phyloP scores from a whole-genome alignment of 352 stramenopile species.

The Discostella stelligera region DNA sequence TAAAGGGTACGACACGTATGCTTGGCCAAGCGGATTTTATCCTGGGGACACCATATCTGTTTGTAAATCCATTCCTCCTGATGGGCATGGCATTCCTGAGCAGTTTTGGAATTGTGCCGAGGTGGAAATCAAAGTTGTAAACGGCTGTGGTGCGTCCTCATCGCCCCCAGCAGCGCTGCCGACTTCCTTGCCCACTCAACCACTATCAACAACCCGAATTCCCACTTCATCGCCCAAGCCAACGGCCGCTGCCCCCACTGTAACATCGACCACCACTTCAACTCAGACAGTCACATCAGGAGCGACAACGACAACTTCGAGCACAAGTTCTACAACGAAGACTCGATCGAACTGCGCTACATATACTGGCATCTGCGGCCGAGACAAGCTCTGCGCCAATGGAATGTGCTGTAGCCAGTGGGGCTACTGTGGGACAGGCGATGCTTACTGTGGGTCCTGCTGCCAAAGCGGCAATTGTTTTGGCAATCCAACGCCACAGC shows the following conservation, averaged over 20 bases:
- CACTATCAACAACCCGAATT: too few relatives aligned
- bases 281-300: slow-evolving; percentile 17
- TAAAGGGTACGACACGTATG: slow-evolving; percentile 44
- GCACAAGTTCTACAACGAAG: slow-evolving; percentile 8
- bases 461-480: slow-evolving; percentile 25
- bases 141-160: slow-evolving; percentile 19
- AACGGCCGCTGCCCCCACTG: slow-evolving; percentile 5
- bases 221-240: slow-evolving; percentile 4
- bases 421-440: slow-evolving; percentile 44
- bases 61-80: slow-evolving; percentile 32
- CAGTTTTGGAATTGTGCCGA: slow-evolving; percentile 64
- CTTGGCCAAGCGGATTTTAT: slow-evolving; percentile 42
- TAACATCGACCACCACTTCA: slow-evolving; percentile 3
- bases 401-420: slow-evolving; percentile 49
- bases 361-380: slow-evolving; percentile 26
- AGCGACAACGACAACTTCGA: slow-evolving; percentile 19
- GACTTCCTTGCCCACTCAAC: slow-evolving; percentile 2
- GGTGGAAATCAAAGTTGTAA: slow-evolving; percentile 46
- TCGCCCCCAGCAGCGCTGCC: slow-evolving; percentile 1
- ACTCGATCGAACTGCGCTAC: slow-evolving; percentile 29
- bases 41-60: slow-evolving; percentile 27
- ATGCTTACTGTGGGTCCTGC: slow-evolving; percentile 30
- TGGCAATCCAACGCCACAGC: background rate
- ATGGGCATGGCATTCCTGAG: slow-evolving; percentile 51
- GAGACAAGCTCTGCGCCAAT: slow-evolving; percentile 40